Evolutionary conservation across 805 yeast species (phyloP), one percentile per base, ranked within the genome.

Genomic region (Lachancea lanzarotensis): DNA sequence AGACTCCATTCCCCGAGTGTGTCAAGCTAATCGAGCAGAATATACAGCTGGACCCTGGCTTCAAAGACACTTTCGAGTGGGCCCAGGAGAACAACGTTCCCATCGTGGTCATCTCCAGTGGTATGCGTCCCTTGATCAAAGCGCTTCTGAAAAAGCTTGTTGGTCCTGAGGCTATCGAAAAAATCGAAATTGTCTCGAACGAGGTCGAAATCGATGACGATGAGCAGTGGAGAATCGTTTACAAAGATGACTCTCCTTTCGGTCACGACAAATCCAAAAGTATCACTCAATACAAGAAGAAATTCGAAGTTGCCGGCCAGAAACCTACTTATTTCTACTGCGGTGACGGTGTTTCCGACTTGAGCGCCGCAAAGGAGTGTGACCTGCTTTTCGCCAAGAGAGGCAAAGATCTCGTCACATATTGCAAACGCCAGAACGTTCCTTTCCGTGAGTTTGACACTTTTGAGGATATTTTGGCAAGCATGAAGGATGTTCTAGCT

Each of bases 261-360:
- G 99, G 99, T 41, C 99, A 93, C 65, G 97, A 93, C 68, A 93
- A 93, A 70, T 81, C 96, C 26, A 74, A 77, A 45, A 83, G 93
- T 25, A 91, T 93, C 55, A 74, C 76, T 43, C 62, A 61, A 18
- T 65, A 64, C 48, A 68, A 60, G 63, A 57, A 46, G 49, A 57
- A 51, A 45, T 61, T 48, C 50, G 66, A 51, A 19, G 49, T 62
- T 10, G 61, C 62, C 17, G 63, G 56, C 7, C 57, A 65, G 17
- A 73, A 77, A 40, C 95, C 95, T 13, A 70, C 72, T 33, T 74
- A 88, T 55, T 87, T 91, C 63, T 93, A 93, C 71, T 86, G 95
- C 59, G 99, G 99, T 47, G 99, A 93, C 64, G 99, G 99, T 52
- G 96, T 93, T 27, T 82, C 95, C 38, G 99, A 93, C 65, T 72